Evolutionary conservation across 192 early-diverging fungal genomes (phyloP), one percentile per base, ranked within the genome.

Genomic region (Neocallimastix lanati): DNA sequence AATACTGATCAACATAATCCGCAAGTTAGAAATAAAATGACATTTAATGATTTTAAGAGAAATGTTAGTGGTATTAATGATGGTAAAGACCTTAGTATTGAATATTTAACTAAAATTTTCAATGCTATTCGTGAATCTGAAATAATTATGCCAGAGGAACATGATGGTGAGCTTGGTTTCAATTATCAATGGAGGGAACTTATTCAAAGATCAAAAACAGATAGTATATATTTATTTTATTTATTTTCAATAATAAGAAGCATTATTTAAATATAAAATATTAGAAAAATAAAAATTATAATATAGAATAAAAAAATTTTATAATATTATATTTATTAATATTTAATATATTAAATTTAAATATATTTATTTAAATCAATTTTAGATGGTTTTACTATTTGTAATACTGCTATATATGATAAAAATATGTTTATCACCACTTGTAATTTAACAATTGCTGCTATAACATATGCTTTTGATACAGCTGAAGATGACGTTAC

Each of bases 1-100:
- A 99, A 99, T 83, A 98, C 97, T 4, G 98, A 99, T 89, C 94
- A 95, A 86, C 95, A 99, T 83, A 98, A 95, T 85, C 94, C 89
- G 67, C 94, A 94, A 86, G 94, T 97, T 36, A 84, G 90, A 76
- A 90, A 84, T 12, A 91, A 94, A 77, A 99, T 99, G 98, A 91
- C 92, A 13, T 83, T 93, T 14, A 90, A 95, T 27, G 94, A 96
- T 80, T 99, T 96, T 87, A 87, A 88, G 76, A 90, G 92, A 79
- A 99, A 98, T 84, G 81, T 94, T 50, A 87, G 95, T 12, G 94
- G 94, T 14, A 89, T 97, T 80, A 98, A 99, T 84, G 90, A 91
- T 76, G 90, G 90, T 21, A 86, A 90, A 76, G 91, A 99, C 80
- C 98, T 99, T 82, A 84, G 88, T 16, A 80, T 84, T 3, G 95